A percentile compares a stretch with the other conserved stretches of the same genome.
These are phyloP conservation scores for Petunia hybrid DNA, from an alignment of 305 asterid genomes.

Conservation along the genomic window DNA sequence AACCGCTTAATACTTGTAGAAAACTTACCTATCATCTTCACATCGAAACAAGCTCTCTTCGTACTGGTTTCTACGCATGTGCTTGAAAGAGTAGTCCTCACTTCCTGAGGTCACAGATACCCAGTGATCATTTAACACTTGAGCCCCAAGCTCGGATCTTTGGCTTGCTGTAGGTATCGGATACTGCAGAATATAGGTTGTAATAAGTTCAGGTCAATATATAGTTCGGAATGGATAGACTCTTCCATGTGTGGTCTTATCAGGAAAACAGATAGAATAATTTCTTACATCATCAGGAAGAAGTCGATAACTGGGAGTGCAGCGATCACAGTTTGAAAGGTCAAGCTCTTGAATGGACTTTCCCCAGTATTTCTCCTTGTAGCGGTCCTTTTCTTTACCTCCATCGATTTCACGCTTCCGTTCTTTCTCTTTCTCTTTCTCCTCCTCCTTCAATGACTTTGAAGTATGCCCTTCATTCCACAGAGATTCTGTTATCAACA, in stretches of 20 bases:
- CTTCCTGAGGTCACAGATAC: slow-evolving; percentile 45
- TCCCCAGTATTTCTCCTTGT: slow-evolving; percentile 84
- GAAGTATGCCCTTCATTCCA: slow-evolving; percentile 90
- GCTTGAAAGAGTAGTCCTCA: slow-evolving; percentile 44
- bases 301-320: slow-evolving; percentile 98
- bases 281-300: slow-evolving; percentile 93
- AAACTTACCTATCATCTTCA: slow-evolving; percentile 44
- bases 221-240: background rate
- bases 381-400: slow-evolving; percentile 84
- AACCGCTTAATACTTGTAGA: background rate
- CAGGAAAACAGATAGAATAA: slow-evolving; percentile 1
- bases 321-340: slow-evolving; percentile 81
- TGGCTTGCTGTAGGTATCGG: slow-evolving; percentile 44
- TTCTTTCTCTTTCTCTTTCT: slow-evolving; percentile 85
- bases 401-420: slow-evolving; percentile 78
- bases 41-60: slow-evolving; percentile 47
- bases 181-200: slow-evolving; percentile 33
- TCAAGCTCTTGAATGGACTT: slow-evolving; percentile 99
- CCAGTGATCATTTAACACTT: slow-evolving; percentile 45
- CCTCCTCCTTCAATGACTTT: slow-evolving; percentile 68
- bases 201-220: slow-evolving; percentile 17
- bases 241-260: slow-evolving; percentile 1
- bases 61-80: slow-evolving; percentile 45
- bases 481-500: slow-evolving; percentile 68
- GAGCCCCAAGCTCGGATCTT: slow-evolving; percentile 42